A percentile compares a stretch with the other conserved stretches of the same genome.
phyloP scores from a whole-genome alignment of 2,329 filamentous ascomycete genomes.

The Neonectria faginata region DNA sequence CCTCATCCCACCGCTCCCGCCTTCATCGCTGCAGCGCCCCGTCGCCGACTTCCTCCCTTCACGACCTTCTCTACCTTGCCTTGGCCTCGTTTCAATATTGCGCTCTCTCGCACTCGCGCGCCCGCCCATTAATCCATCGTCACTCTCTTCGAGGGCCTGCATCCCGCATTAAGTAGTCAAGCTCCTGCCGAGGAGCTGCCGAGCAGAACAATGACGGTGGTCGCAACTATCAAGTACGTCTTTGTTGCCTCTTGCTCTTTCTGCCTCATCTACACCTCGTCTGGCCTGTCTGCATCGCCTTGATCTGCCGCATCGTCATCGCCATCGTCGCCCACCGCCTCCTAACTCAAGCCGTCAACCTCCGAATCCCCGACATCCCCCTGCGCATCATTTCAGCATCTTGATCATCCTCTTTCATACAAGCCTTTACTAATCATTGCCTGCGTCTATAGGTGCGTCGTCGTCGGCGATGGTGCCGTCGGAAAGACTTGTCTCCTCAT shows the following conservation, averaged over 20 bases:
- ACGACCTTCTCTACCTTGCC: conserved; percentile 31
- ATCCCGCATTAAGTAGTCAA: conserved; percentile 41
- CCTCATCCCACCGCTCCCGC: conserved; percentile 16
- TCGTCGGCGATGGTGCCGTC: conserved; percentile 98
- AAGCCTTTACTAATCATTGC: conserved; percentile 36
- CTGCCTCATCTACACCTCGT: conserved; percentile 19
- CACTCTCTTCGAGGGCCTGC: conserved; percentile 39
- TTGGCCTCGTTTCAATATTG: conserved; percentile 12
- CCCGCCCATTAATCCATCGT: conserved; percentile 41
- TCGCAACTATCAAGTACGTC: conserved; percentile 74
- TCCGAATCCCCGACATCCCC: conserved; percentile 12
- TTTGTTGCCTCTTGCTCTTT: conserved; percentile 20
- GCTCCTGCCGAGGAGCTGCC: conserved; percentile 55
- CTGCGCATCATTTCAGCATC: conserved; percentile 35
- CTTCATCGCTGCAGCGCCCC: not conserved
- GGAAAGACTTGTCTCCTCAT: conserved; percentile 99
- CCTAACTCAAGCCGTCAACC: conserved; percentile 1
- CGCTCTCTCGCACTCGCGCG: conserved; percentile 35
- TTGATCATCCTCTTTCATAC: not conserved
- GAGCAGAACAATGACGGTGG: conserved; percentile 65
- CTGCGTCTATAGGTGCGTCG: conserved; percentile 80
- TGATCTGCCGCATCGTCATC: conserved; percentile 1
- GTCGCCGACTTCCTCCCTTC: conserved; percentile 32
- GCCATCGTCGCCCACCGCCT: conserved; percentile 17
- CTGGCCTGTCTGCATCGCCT: conserved; percentile 15